A percentile compares a stretch with the other conserved stretches of the same genome.
Conservation (phyloP, 352 stramenopile genomes). For the Phytophthora pinifolia region DNA sequence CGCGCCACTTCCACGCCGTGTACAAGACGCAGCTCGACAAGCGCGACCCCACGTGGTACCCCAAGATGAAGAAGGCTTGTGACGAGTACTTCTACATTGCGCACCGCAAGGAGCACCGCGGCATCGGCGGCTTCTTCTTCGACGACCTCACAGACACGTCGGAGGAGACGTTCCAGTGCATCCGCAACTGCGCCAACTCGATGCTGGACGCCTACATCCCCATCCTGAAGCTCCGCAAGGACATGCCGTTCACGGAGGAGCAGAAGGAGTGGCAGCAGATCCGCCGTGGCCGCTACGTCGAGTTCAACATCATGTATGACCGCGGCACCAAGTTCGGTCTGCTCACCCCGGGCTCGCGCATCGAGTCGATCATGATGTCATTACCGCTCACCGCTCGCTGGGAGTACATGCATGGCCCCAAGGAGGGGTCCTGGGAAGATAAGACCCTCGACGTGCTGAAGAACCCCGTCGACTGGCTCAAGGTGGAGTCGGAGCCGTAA, state of each 20-base stretch:
- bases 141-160: constrained; percentile 95
- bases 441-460: constrained; percentile 92
- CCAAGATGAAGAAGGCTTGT: constrained; percentile 95
- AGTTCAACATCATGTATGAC: constrained; percentile 99
- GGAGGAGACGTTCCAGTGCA: constrained; percentile 79
- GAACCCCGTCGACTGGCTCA: constrained; percentile 92
- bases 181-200: constrained; percentile 66
- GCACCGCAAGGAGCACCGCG: constrained; percentile 93
- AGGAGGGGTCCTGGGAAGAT: constrained; percentile 86
- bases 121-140: constrained; percentile 97
- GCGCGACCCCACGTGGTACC: constrained; percentile 90
- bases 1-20: constrained; percentile 96
- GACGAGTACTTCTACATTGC: constrained; percentile 98
- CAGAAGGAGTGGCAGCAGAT: constrained; percentile 98
- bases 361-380: constrained; percentile 98
- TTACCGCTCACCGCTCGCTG: constrained; percentile 94
- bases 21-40: constrained; percentile 94
- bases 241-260: constrained; percentile 93
- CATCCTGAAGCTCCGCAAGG: constrained; percentile 94
- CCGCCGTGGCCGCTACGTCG: constrained; percentile 94
- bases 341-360: constrained; percentile 93
- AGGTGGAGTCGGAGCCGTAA: constrained; percentile 42
- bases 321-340: constrained; percentile 97
- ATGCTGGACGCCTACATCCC: constrained; percentile 92
- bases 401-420: constrained; percentile 92